A percentile compares a stretch with the other conserved stretches of the same genome.
phyloP scores from a whole-genome alignment of 768 basidiomycete genomes.

The Candolleomyces efflorescens region DNA sequence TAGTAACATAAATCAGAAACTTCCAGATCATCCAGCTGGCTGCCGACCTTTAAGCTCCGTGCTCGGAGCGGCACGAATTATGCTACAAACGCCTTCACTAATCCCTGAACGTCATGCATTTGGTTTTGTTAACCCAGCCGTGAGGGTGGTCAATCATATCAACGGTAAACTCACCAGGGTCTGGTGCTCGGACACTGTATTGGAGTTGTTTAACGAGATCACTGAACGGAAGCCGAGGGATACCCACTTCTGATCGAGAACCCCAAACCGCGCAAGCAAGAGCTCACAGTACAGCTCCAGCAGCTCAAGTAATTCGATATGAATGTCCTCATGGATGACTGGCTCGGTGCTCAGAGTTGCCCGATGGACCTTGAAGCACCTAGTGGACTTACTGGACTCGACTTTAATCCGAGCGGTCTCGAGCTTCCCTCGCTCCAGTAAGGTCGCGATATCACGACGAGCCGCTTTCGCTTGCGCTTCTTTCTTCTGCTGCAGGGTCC shows the following conservation, averaged over 20 bases:
- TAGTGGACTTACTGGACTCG: constrained; percentile 62
- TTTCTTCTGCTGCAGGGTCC: constrained; percentile 90
- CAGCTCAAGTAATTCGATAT: constrained; percentile 85
- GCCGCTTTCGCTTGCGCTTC: constrained; percentile 70
- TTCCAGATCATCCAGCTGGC: background rate
- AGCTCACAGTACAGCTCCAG: constrained; percentile 94
- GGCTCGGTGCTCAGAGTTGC: constrained; percentile 4
- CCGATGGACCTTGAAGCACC: constrained; percentile 12
- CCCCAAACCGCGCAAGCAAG: constrained; percentile 85
- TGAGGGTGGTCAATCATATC: background rate
- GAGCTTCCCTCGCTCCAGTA: constrained; percentile 73
- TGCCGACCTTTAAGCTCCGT: constrained; percentile 80
- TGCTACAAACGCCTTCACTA: constrained; percentile 79
- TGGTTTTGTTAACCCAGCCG: background rate
- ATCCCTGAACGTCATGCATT: constrained; percentile 20
- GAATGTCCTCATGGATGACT: constrained; percentile 85
- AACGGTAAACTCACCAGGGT: constrained; percentile 50
- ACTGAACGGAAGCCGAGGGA: constrained; percentile 2
- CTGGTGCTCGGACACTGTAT: constrained; percentile 72
- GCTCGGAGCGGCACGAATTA: constrained; percentile 89
- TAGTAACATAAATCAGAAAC: constrained; percentile 22
- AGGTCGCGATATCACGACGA: constrained; percentile 75
- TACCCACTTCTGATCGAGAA: constrained; percentile 83
- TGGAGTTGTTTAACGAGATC: constrained; percentile 9
- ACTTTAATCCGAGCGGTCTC: constrained; percentile 85